A percentile compares a stretch with the other conserved stretches of the same genome.
Conservation (phyloP, 2,329 filamentous ascomycete genomes). For the Dothistroma pini region DNA sequence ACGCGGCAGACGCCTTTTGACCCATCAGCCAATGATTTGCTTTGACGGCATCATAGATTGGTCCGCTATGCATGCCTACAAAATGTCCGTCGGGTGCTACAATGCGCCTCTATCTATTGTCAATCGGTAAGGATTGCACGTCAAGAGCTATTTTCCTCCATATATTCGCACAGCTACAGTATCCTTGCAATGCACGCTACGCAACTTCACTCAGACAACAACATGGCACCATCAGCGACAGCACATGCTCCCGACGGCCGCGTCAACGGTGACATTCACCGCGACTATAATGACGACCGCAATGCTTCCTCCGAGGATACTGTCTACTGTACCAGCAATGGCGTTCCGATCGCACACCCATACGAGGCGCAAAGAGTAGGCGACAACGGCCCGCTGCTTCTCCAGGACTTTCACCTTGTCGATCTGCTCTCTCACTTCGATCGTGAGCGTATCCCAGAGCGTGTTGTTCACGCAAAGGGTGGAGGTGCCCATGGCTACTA, state of each 20-base stretch:
- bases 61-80: background rate
- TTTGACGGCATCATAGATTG: background rate
- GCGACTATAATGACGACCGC: conserved; percentile 46
- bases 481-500: conserved; percentile 49
- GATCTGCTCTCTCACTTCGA: conserved; percentile 51
- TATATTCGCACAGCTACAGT: background rate
- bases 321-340: conserved; percentile 56
- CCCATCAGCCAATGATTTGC: background rate
- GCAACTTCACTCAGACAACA: conserved; percentile 12
- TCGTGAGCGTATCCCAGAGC: conserved; percentile 49
- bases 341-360: conserved; percentile 55
- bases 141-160: background rate
- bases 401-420: conserved; percentile 51
- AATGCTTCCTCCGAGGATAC: conserved; percentile 43
- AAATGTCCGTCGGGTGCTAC: background rate
- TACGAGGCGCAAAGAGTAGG: conserved; percentile 56
- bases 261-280: conserved; percentile 23
- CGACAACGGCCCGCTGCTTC: conserved; percentile 56
- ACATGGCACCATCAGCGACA: conserved; percentile 24
- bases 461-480: conserved; percentile 51
- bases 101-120: background rate
- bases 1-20: background rate
- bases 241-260: conserved; percentile 14
- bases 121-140: background rate
- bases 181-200: conserved; percentile 10